Conservation (phyloP, 345 rosid species). For the Gossypium turneri region DNA sequence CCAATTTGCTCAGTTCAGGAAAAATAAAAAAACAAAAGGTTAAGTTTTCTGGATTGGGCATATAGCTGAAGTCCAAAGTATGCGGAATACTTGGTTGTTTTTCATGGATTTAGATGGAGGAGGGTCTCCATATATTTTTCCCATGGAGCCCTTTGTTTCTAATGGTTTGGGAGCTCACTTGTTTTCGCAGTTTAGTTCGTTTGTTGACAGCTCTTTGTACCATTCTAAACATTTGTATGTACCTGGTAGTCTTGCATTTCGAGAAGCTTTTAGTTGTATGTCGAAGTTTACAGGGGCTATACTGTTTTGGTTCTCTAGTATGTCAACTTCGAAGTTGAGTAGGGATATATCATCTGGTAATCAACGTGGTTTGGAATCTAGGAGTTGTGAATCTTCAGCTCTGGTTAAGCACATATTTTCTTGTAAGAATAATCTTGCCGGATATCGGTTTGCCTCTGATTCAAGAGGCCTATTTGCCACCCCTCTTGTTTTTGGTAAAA, state of each 20-base stretch:
- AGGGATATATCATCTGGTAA: conserved; percentile 32
- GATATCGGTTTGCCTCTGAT: conserved; percentile 29
- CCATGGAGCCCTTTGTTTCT: conserved; percentile 40
- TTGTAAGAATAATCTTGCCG: conserved; percentile 22
- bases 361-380: conserved; percentile 27
- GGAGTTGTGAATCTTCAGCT: conserved; percentile 29
- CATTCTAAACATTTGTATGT: conserved; percentile 32
- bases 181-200: conserved; percentile 29
- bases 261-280: conserved; percentile 56
- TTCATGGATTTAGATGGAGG: conserved; percentile 52
- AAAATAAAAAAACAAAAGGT: background rate
- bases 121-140: conserved; percentile 38
- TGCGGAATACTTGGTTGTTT: conserved; percentile 43
- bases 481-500: conserved; percentile 36
- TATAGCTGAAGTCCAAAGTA: conserved; percentile 11
- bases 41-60: conserved; percentile 18
- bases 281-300: conserved; percentile 60
- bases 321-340: conserved; percentile 42
- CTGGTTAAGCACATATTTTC: conserved; percentile 35
- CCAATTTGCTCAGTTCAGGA: conserved; percentile 6
- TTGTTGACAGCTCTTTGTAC: conserved; percentile 15
- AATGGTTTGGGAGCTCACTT: conserved; percentile 39
- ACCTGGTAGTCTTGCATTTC: conserved; percentile 45
- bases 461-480: conserved; percentile 27
- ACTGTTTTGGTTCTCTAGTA: conserved; percentile 48